A percentile compares a stretch with the other conserved stretches of the same genome.
Conservation (phyloP, 495 filamentous ascomycete species). For the Talaromyces nanjingensis region DNA sequence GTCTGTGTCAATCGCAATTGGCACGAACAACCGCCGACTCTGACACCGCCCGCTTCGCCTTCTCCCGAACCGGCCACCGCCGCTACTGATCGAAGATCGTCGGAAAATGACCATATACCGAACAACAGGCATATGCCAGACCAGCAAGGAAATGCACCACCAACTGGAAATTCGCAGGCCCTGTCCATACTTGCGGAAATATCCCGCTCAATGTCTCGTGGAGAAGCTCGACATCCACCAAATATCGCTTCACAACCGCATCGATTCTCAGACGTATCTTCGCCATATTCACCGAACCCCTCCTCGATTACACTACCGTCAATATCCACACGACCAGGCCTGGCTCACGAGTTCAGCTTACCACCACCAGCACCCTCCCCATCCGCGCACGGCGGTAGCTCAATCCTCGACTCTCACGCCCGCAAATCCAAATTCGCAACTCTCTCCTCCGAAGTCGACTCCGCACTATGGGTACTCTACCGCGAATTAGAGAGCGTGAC, state of each 20-base stretch:
- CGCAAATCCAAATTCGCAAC: slow-evolving; percentile 15
- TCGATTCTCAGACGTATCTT: not conserved
- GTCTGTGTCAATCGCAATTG: slow-evolving; percentile 13
- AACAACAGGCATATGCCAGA: not conserved
- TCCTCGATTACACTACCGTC: not conserved
- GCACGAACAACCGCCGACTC: slow-evolving; percentile 11
- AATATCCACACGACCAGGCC: not conserved
- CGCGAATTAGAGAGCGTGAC: slow-evolving; percentile 15
- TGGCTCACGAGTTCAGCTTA: not conserved
- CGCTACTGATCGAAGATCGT: not conserved
- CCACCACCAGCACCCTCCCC: not conserved
- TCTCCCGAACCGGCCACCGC: not conserved
- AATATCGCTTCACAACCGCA: not conserved
- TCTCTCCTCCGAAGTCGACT: slow-evolving; percentile 15
- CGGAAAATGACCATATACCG: not conserved
- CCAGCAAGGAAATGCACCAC: not conserved
- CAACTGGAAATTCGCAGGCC: slow-evolving; percentile 1
- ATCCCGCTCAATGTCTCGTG: slow-evolving; percentile 5
- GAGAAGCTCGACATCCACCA: not conserved
- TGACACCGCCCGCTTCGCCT: slow-evolving; percentile 13
- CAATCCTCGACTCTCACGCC: slow-evolving; percentile 5
- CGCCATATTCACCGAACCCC: not conserved
- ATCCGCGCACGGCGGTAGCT: not conserved
- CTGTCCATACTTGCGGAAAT: slow-evolving; percentile 8
- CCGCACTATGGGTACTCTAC: slow-evolving; percentile 13